Base-by-base conservation (phyloP, 257 asterid genomes). In the Craterostigma plantagineum region DNA sequence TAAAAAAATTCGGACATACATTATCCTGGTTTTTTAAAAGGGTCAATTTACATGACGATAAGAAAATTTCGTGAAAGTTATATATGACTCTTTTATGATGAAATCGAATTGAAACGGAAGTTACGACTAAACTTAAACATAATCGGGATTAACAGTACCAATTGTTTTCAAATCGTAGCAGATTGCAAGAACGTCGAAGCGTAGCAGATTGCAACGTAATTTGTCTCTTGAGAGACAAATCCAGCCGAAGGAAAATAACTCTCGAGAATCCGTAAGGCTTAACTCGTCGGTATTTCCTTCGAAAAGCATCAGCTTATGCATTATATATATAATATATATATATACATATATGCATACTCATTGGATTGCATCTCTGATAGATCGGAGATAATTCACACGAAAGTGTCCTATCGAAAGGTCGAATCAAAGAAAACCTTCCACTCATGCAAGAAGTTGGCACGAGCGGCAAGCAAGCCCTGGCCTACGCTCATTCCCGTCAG, bases 401-500 rank as follows among this genome's bases (percentile, higher is more conserved):
- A 17, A 75, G 92, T 50, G 42, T 36, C 35, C 70, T 55, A 52
- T 71, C 96, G 1, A 84, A 80, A 60, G 93, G 76, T 70, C 63
- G 72, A 60, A 54, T 68, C 2, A 78, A 84, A 44, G 85, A 84
- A 38, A 60, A 53, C 43, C 53, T 65, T 55, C 92, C 68, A 40
- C 48, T 42, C 50, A 71, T 56, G 41, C 79, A 66, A 50, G 90
- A 79, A 62, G 95, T 90, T 41, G 77, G 93, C 6, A 48, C 62
- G 15, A 69, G 80, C 63, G 63, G 98, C 63, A 95, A 87, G 46
- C 75, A 86, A 34, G 76, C 95, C 13, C 54, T 87, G 75, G 98
- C 98, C 52, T 87, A 87, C 56, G 66, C 95, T 7, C 63, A 76
- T 41, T 49, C 85, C 8, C 94, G 76, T 66, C 97, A 86, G 87